These are phyloP conservation scores for Leccinum proximum DNA, from an alignment of 1,284 basidiomycete genomes.

Conservation along the genomic window DNA sequence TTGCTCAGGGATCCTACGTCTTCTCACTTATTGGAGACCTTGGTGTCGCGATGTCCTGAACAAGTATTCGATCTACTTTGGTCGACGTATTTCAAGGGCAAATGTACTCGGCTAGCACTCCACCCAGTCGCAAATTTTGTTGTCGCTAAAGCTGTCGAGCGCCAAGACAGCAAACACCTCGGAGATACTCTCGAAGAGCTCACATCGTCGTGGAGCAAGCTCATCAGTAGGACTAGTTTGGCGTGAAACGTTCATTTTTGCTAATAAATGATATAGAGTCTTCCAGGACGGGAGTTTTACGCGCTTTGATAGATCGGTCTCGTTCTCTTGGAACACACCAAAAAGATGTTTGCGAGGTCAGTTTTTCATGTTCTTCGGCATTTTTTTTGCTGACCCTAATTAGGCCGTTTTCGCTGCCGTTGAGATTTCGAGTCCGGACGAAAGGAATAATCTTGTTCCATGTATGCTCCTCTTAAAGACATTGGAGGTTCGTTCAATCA, in stretches of 20 bases:
- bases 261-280: slow-evolving; percentile 37
- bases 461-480: slow-evolving; percentile 66
- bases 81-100: slow-evolving; percentile 73
- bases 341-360: slow-evolving; percentile 46
- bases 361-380: slow-evolving; percentile 9
- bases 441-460: slow-evolving; percentile 51
- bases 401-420: slow-evolving; percentile 65
- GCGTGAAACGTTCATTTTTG: slow-evolving; percentile 3
- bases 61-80: slow-evolving; percentile 70
- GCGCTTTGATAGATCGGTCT: slow-evolving; percentile 70
- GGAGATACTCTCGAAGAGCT: slow-evolving; percentile 56
- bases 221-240: slow-evolving; percentile 47
- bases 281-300: slow-evolving; percentile 62
- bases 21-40: slow-evolving; percentile 83
- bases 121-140: slow-evolving; percentile 96
- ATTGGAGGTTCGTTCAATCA: slow-evolving; percentile 40
- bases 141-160: slow-evolving; percentile 71
- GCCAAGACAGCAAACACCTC: slow-evolving; percentile 56
- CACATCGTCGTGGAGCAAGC: slow-evolving; percentile 45
- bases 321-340: slow-evolving; percentile 43
- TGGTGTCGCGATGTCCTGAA: slow-evolving; percentile 62
- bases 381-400: slow-evolving; percentile 3
- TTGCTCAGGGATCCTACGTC: slow-evolving; percentile 83
- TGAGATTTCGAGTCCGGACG: slow-evolving; percentile 44
- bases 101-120: slow-evolving; percentile 65